Percentiles rank a stretch among this genome's conserved stretches.
Conservation (phyloP, 805 yeast species). For the fission yeast (Schizosaccharomyces pombe) region DNA sequence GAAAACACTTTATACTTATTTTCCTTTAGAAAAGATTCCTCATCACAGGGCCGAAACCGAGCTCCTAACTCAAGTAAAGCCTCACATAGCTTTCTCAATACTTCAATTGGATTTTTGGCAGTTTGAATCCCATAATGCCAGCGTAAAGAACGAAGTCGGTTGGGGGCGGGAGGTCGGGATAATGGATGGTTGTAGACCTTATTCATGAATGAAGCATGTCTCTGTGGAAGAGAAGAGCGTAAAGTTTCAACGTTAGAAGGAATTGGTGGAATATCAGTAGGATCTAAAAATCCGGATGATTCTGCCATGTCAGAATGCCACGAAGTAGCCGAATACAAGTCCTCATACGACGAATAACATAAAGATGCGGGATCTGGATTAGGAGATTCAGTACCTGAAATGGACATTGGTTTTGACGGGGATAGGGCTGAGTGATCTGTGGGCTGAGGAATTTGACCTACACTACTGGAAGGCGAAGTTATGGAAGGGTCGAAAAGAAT, state of each 20-base stretch:
- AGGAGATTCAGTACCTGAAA: background rate
- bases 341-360: background rate
- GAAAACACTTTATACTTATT: background rate
- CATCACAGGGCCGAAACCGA: constrained; percentile 35
- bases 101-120: constrained; percentile 86
- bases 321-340: background rate
- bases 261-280: background rate
- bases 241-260: background rate
- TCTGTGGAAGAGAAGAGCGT: background rate
- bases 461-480: background rate
- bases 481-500: background rate
- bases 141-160: constrained; percentile 28
- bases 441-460: background rate
- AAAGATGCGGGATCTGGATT: background rate
- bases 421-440: background rate
- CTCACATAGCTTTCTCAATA: constrained; percentile 92
- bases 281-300: background rate
- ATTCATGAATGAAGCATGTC: background rate
- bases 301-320: background rate
- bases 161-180: background rate
- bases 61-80: constrained; percentile 86
- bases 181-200: background rate
- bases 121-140: constrained; percentile 98
- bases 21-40: background rate
- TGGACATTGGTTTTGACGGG: background rate